Percentiles rank a stretch among this genome's conserved stretches.
phyloP scores from a whole-genome alignment of 2,329 filamentous ascomycete species.

The Alternaria dauci region DNA sequence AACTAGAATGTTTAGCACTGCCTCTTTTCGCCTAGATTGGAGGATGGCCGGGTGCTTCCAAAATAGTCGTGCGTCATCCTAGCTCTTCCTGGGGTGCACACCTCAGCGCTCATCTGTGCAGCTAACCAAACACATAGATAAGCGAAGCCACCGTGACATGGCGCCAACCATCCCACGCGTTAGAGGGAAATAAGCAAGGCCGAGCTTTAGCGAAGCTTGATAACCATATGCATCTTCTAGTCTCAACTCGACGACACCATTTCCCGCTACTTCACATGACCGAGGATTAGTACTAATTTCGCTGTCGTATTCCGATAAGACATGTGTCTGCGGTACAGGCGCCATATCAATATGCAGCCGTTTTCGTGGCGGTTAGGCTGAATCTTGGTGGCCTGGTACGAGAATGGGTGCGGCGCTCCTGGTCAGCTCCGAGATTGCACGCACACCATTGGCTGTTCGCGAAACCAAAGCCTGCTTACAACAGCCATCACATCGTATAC shows the following conservation, averaged over 20 bases:
- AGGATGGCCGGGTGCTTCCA: not conserved
- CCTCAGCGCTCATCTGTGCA: constrained; percentile 1
- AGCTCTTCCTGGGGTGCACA: not conserved
- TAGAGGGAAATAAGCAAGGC: constrained; percentile 7
- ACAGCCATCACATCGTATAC: not conserved
- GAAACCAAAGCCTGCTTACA: not conserved
- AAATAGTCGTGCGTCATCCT: not conserved
- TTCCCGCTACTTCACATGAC: not conserved
- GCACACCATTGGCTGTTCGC: constrained; percentile 1
- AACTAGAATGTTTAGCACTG: not conserved
- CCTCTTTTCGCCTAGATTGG: not conserved
- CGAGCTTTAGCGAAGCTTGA: constrained; percentile 7
- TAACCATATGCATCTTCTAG: not conserved
- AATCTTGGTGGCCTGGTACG: constrained; percentile 1
- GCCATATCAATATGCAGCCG: not conserved
- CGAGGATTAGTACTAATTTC: not conserved
- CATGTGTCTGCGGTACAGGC: not conserved
- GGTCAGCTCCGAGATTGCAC: constrained; percentile 3
- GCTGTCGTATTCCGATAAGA: not conserved
- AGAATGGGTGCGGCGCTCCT: not conserved
- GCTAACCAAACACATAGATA: not conserved
- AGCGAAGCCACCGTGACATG: not conserved
- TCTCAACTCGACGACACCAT: not conserved
- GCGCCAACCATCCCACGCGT: not conserved
- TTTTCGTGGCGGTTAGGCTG: not conserved